These are phyloP conservation scores for Starmera dryadoides DNA, from an alignment of 805 yeast genomes.

Conservation along the genomic window DNA sequence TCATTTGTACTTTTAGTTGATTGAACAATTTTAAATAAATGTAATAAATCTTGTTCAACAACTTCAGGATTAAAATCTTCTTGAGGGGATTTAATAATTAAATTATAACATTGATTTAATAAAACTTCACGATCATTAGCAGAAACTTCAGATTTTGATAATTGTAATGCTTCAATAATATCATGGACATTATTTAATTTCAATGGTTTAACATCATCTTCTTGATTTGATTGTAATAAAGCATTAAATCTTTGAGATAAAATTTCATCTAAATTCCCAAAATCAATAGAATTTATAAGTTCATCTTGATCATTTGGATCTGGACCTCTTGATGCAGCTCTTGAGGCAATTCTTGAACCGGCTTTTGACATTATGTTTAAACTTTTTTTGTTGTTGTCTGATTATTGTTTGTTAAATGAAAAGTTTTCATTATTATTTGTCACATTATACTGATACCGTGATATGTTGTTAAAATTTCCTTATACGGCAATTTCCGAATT, in stretches of 20 bases:
- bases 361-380: not conserved
- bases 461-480: too few species aligned
- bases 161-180: conserved; percentile 13
- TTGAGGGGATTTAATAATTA: conserved; percentile 13
- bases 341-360: conserved; percentile 4
- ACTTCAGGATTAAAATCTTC: conserved; percentile 6
- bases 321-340: conserved; percentile 10
- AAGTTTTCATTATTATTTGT: too few species aligned
- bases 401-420: too few species aligned
- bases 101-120: conserved; percentile 16
- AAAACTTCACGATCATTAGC: conserved; percentile 18
- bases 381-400: not conserved
- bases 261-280: conserved; percentile 18
- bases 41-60: conserved; percentile 10
- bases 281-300: conserved; percentile 1
- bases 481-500: too few species aligned
- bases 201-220: conserved; percentile 5
- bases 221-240: conserved; percentile 6
- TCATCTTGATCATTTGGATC: not conserved
- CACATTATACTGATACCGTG: too few species aligned
- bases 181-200: conserved; percentile 17
- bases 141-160: conserved; percentile 14
- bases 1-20: conserved; percentile 10
- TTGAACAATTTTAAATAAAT: conserved; percentile 12
- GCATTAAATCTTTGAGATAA: conserved; percentile 15